phyloP scores from a whole-genome alignment of 2,329 filamentous ascomycete genomes.

The Cladobotryum protrusum region DNA sequence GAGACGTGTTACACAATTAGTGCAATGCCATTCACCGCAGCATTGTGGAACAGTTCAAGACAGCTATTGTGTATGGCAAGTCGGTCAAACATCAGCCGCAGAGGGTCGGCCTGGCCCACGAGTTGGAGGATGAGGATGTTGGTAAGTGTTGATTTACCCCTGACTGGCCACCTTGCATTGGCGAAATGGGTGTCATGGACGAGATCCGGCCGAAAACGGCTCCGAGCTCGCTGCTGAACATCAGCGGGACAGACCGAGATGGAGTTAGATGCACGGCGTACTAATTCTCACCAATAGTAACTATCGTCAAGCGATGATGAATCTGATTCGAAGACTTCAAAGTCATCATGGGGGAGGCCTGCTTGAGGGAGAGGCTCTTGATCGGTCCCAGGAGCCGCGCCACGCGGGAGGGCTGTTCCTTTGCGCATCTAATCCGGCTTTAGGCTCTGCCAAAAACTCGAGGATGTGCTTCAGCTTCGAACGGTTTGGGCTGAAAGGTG shows the following conservation, averaged over 20 bases:
- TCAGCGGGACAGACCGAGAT: no score
- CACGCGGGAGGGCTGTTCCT: no score
- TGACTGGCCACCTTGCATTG: background rate
- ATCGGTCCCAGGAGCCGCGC: background rate
- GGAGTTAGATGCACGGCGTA: background rate
- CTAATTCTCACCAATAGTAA: slow-evolving; percentile 24
- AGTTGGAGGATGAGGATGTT: slow-evolving; percentile 95
- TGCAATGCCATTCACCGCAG: slow-evolving; percentile 96
- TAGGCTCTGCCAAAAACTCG: no score
- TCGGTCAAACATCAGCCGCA: slow-evolving; percentile 99
- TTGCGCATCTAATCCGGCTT: no score
- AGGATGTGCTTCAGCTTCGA: no score
- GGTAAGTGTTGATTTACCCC: slow-evolving; percentile 50
- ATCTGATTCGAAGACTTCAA: slow-evolving; percentile 4
- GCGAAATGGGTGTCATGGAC: background rate
- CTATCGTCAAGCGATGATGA: slow-evolving; percentile 61
- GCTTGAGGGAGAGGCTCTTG: slow-evolving; percentile 1
- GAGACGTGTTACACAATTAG: slow-evolving; percentile 44
- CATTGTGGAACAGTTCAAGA: slow-evolving; percentile 92
- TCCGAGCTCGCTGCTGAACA: no score
- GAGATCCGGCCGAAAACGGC: background rate
- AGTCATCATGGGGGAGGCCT: slow-evolving; percentile 1
- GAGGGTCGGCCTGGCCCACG: slow-evolving; percentile 82
- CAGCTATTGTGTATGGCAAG: slow-evolving; percentile 92
- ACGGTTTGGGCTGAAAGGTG: no score